Conservation (phyloP, 257 asterid species). For the Ilex asprella region DNA sequence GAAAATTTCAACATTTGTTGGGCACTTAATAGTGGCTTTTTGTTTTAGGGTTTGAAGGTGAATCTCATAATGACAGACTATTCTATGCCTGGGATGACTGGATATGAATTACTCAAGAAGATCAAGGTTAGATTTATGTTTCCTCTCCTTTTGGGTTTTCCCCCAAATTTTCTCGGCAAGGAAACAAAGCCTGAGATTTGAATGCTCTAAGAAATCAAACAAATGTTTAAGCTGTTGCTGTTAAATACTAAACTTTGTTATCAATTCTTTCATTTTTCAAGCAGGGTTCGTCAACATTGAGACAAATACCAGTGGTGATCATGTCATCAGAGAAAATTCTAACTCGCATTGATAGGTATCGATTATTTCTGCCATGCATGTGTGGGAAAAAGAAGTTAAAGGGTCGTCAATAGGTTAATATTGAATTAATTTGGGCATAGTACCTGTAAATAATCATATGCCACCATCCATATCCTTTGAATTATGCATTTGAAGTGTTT, state of each 20-base stretch:
- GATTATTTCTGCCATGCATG: neutral
- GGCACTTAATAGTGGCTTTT: neutral
- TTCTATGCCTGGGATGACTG: conserved; percentile 99
- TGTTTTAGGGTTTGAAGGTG: conserved; percentile 64
- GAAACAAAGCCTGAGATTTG: too few relatives aligned
- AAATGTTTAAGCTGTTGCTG: too few relatives aligned
- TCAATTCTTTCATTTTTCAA: neutral
- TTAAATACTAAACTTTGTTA: too few relatives aligned
- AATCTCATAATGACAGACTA: conserved; percentile 80
- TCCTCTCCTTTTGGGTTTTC: too few relatives aligned
- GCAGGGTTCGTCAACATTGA: conserved; percentile 67
- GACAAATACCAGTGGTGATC: conserved; percentile 73
- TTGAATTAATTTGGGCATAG: too few relatives aligned
- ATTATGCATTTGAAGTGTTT: too few relatives aligned
- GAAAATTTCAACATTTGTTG: neutral
- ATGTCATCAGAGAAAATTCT: conserved; percentile 83
- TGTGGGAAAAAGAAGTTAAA: too few relatives aligned
- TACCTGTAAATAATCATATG: too few relatives aligned
- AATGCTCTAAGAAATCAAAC: too few relatives aligned
- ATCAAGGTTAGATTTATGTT: conserved; percentile 48
- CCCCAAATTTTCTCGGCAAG: too few relatives aligned
- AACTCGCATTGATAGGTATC: conserved; percentile 74
- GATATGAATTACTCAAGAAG: conserved; percentile 84
- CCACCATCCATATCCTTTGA: too few relatives aligned
- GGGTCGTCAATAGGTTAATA: too few relatives aligned